These are phyloP conservation scores for Xylaria sp. DNA, from an alignment of 2,329 filamentous ascomycete species.

Conservation along the genomic window DNA sequence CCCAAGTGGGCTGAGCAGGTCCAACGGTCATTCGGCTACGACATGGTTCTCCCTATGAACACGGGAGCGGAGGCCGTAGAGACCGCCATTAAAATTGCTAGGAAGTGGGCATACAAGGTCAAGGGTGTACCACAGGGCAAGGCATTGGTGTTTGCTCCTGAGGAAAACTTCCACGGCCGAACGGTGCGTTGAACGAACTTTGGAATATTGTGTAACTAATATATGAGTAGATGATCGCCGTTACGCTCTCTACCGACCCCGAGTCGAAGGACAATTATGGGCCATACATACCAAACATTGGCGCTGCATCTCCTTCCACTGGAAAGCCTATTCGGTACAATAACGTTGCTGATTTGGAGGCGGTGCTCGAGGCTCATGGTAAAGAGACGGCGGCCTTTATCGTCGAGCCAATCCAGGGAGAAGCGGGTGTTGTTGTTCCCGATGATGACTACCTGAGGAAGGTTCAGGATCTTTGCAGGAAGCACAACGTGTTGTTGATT, in stretches of 20 bases:
- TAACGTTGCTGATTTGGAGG: slow-evolving; percentile 79
- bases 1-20: slow-evolving; percentile 94
- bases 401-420: slow-evolving; percentile 95
- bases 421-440: slow-evolving; percentile 95
- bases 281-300: slow-evolving; percentile 89
- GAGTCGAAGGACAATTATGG: slow-evolving; percentile 98
- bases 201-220: slow-evolving; percentile 22
- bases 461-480: slow-evolving; percentile 84
- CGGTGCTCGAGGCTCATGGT: slow-evolving; percentile 79
- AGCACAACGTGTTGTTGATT: slow-evolving; percentile 94
- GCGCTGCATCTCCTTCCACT: slow-evolving; percentile 76
- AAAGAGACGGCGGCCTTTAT: slow-evolving; percentile 89
- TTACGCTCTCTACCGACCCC: slow-evolving; percentile 92
- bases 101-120: slow-evolving; percentile 98
- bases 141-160: slow-evolving; percentile 81
- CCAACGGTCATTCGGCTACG: slow-evolving; percentile 86
- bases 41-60: slow-evolving; percentile 99
- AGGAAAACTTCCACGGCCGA: slow-evolving; percentile 95
- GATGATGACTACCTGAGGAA: slow-evolving; percentile 84
- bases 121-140: slow-evolving; percentile 86
- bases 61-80: slow-evolving; percentile 96
- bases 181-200: slow-evolving; percentile 62
- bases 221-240: slow-evolving; percentile 76
- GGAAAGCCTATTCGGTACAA: slow-evolving; percentile 84
- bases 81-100: slow-evolving; percentile 92